Evolutionary conservation across 495 filamentous ascomycete species (phyloP).

Genomic region (Eremomyces bilateralis): DNA sequence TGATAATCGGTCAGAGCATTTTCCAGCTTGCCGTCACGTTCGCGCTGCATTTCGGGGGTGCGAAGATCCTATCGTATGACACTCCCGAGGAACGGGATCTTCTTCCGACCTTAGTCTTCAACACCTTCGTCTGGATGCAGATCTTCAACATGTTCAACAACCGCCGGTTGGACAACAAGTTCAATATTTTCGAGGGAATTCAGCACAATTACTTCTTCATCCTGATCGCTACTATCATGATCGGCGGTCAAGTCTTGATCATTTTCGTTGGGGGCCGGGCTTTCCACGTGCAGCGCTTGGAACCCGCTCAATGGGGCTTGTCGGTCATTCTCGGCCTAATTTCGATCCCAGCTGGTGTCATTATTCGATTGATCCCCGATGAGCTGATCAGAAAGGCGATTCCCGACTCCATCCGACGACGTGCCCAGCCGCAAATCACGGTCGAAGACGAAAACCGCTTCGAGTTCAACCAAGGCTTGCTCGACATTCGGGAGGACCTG

Average conservation of each 20-base stretch:
- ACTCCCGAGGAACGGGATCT: slow-evolving; percentile 16
- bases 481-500: slow-evolving; percentile 20
- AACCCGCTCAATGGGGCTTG: slow-evolving; percentile 51
- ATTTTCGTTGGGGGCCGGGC: slow-evolving; percentile 55
- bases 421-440: slow-evolving; percentile 15
- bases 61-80: slow-evolving; percentile 35
- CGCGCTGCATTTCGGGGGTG: slow-evolving; percentile 53
- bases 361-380: slow-evolving; percentile 60
- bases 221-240: slow-evolving; percentile 58
- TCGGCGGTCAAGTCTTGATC: slow-evolving; percentile 63
- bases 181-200: slow-evolving; percentile 81
- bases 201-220: slow-evolving; percentile 64
- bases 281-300: slow-evolving; percentile 38
- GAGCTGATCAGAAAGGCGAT: slow-evolving; percentile 32
- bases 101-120: slow-evolving; percentile 59
- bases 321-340: slow-evolving; percentile 49
- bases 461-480: slow-evolving; percentile 25
- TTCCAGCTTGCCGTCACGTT: slow-evolving; percentile 67
- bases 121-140: slow-evolving; percentile 89
- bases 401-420: slow-evolving; percentile 18
- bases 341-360: slow-evolving; percentile 46
- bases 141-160: slow-evolving; percentile 80
- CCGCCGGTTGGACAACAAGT: slow-evolving; percentile 68
- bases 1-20: slow-evolving; percentile 71
- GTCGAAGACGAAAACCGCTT: slow-evolving; percentile 60